Conservation (phyloP, 192 early-diverging fungal genomes). For the Coemansia sp. region DNA sequence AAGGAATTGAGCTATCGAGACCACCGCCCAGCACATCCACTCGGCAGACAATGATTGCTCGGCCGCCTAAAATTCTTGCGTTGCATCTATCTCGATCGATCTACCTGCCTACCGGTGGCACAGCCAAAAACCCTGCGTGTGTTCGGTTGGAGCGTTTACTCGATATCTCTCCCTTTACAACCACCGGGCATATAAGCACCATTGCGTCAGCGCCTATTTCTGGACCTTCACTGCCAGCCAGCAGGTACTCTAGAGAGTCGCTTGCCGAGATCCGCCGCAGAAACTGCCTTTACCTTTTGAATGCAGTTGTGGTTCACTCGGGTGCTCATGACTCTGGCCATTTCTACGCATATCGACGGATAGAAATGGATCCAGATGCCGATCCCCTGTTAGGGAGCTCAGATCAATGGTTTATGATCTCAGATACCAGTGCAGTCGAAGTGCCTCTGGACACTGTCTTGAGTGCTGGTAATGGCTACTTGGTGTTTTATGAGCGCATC, state of each 20-base stretch:
- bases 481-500: conserved; percentile 55
- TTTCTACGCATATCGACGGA: conserved; percentile 81
- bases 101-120: conserved; percentile 63
- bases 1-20: conserved; percentile 23
- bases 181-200: conserved; percentile 62
- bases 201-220: conserved; percentile 55
- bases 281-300: conserved; percentile 65
- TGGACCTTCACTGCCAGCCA: conserved; percentile 5
- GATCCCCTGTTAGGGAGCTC: background rate
- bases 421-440: conserved; percentile 54
- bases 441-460: conserved; percentile 47
- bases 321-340: conserved; percentile 88
- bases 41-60: conserved; percentile 84
- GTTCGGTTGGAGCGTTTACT: conserved; percentile 70
- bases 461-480: conserved; percentile 47
- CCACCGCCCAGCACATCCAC: conserved; percentile 51
- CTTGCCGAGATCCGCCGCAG: conserved; percentile 21
- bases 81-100: conserved; percentile 86
- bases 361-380: conserved; percentile 7
- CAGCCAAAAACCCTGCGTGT: conserved; percentile 74
- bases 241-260: conserved; percentile 5
- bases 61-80: conserved; percentile 74
- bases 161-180: conserved; percentile 75
- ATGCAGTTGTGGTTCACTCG: conserved; percentile 78
- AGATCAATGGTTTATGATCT: conserved; percentile 64